Conservation (phyloP, 768 basidiomycete genomes). For the Trichaptum fuscoviolaceum region DNA sequence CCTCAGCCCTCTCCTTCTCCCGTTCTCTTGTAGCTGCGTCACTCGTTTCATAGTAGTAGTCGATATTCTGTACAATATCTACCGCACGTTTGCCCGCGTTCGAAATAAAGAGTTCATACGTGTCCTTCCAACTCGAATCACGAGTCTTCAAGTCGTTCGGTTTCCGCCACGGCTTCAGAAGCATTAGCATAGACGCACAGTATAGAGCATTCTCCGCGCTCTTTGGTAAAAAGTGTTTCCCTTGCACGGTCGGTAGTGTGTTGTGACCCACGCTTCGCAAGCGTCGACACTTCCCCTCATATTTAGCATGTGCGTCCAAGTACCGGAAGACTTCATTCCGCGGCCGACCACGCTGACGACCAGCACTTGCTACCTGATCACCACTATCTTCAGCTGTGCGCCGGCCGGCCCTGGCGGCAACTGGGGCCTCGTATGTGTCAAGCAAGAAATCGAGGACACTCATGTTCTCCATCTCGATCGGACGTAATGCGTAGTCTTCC, state of each 20-base stretch:
- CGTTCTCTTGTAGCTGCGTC: conserved; percentile 12
- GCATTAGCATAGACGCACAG: conserved; percentile 29
- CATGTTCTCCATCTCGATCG: no score
- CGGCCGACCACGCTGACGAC: no score
- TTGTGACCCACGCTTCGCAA: conserved; percentile 24
- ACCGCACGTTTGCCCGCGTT: background rate
- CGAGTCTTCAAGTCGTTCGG: conserved; percentile 22
- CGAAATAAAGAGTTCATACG: conserved; percentile 16
- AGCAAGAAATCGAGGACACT: background rate
- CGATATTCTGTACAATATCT: conserved; percentile 23
- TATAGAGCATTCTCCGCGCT: conserved; percentile 27
- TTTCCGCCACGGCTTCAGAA: conserved; percentile 32
- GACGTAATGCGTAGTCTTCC: no score
- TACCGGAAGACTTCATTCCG: conserved; percentile 19
- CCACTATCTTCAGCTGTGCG: no score
- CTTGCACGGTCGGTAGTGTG: conserved; percentile 31
- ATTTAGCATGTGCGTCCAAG: conserved; percentile 11
- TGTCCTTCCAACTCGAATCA: conserved; percentile 21
- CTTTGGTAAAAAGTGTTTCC: conserved; percentile 27
- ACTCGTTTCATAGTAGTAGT: conserved; percentile 30
- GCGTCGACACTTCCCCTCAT: conserved; percentile 15
- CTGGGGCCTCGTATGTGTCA: background rate
- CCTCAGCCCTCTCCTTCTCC: no score
- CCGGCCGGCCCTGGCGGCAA: no score
- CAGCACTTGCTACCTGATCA: no score